phyloP scores from a whole-genome alignment of 345 rosid genomes.

The Barbarea vulgaris region DNA sequence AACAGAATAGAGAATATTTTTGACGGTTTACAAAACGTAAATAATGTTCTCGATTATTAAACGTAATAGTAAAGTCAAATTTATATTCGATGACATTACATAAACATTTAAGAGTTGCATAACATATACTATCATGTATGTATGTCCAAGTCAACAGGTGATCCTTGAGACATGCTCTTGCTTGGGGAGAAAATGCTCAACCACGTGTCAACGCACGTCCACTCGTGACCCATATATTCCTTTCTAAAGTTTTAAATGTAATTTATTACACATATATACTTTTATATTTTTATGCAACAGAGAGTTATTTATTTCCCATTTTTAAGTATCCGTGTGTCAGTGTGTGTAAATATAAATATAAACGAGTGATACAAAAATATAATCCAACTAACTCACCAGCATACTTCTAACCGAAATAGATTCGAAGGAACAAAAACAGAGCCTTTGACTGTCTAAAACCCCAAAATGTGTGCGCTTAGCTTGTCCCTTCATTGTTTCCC shows the following conservation, averaged over 20 bases:
- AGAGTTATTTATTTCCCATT: neutral
- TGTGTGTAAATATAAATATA: slow-evolving; percentile 14
- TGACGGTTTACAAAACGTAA: too few relatives aligned
- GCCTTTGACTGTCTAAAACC: slow-evolving; percentile 5
- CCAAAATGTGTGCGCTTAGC: slow-evolving; percentile 37
- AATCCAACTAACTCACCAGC: slow-evolving; percentile 36
- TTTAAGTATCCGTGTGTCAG: neutral
- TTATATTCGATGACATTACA: neutral
- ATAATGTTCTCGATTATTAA: neutral
- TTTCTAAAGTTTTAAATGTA: neutral
- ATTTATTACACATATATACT: neutral
- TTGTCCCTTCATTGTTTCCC: slow-evolving; percentile 34
- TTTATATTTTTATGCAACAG: neutral
- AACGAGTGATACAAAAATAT: neutral
- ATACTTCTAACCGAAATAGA: slow-evolving; percentile 23
- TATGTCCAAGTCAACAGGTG: slow-evolving; percentile 20
- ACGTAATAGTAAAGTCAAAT: neutral
- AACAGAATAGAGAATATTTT: too few relatives aligned
- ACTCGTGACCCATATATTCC: slow-evolving; percentile 11
- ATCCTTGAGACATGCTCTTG: slow-evolving; percentile 18
- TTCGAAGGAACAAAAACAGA: neutral
- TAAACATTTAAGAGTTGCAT: neutral
- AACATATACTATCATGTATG: neutral
- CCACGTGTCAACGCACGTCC: slow-evolving; percentile 34
- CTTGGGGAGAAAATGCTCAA: slow-evolving; percentile 28